Percentiles rank a stretch among this genome's conserved stretches.
Evolutionary conservation across 2,329 filamentous ascomycete genomes (phyloP).

Genomic region (Cladosporium sp.): DNA sequence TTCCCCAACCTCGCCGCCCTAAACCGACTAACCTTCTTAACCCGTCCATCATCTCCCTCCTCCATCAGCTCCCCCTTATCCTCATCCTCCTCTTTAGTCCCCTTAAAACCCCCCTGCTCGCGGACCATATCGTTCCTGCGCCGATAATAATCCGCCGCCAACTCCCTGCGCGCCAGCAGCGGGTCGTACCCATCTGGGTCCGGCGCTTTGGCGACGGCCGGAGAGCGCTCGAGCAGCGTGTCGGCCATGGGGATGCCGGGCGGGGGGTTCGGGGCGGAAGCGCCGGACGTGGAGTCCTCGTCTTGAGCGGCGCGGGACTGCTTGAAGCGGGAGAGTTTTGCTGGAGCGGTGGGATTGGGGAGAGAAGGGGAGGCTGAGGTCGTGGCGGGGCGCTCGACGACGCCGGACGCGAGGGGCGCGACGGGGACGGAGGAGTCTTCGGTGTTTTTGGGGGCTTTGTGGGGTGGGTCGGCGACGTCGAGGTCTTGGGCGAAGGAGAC

Average conservation of each 20-base stretch:
- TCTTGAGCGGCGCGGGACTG: slow-evolving; percentile 13
- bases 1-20: slow-evolving; percentile 30
- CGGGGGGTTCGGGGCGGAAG: slow-evolving; percentile 19
- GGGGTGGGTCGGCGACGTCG: slow-evolving; percentile 50
- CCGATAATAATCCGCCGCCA: slow-evolving; percentile 75
- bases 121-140: slow-evolving; percentile 78
- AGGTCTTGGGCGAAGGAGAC: slow-evolving; percentile 74
- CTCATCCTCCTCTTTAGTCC: slow-evolving; percentile 51
- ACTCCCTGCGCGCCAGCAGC: slow-evolving; percentile 65
- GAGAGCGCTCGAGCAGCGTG: slow-evolving; percentile 48
- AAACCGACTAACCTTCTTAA: slow-evolving; percentile 35
- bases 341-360: slow-evolving; percentile 21
- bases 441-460: slow-evolving; percentile 26
- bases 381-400: slow-evolving; percentile 36
- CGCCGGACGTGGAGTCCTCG: slow-evolving; percentile 13
- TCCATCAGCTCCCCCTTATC: slow-evolving; percentile 58
- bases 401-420: slow-evolving; percentile 33
- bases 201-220: slow-evolving; percentile 13
- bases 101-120: slow-evolving; percentile 71
- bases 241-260: slow-evolving; percentile 37
- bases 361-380: slow-evolving; percentile 8
- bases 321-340: slow-evolving; percentile 39
- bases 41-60: slow-evolving; percentile 31
- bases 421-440: slow-evolving; percentile 18
- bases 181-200: slow-evolving; percentile 46